Percentiles rank a stretch among this genome's conserved stretches.
Evolutionary conservation across 2,329 filamentous ascomycete genomes (phyloP).

Genomic region (Ilyonectria robusta): DNA sequence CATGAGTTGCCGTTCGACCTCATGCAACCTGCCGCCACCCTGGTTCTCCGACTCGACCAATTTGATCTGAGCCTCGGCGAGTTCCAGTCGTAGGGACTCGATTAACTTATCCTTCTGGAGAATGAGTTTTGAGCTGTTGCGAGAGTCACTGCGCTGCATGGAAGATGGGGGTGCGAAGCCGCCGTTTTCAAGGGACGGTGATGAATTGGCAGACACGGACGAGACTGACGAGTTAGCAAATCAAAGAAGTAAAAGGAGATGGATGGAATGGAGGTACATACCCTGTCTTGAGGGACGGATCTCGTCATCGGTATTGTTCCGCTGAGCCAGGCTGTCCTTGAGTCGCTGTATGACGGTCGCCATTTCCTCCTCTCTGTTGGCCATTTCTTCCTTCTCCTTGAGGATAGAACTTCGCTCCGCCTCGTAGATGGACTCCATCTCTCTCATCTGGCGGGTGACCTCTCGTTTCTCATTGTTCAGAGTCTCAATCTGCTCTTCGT

Average conservation of each 20-base stretch:
- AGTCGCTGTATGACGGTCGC: conserved; percentile 90
- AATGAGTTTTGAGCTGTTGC: conserved; percentile 89
- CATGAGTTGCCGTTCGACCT: conserved; percentile 91
- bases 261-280: conserved; percentile 54
- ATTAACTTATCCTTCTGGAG: conserved; percentile 98
- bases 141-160: conserved; percentile 87
- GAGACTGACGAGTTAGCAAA: conserved; percentile 40
- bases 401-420: conserved; percentile 88
- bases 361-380: conserved; percentile 89
- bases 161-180: conserved; percentile 91
- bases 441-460: conserved; percentile 84
- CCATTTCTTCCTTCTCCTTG: conserved; percentile 92
- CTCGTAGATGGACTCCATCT: conserved; percentile 94
- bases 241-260: neutral
- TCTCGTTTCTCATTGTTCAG: conserved; percentile 90
- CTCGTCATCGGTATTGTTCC: conserved; percentile 73
- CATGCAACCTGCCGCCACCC: conserved; percentile 87
- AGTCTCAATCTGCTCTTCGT: conserved; percentile 84
- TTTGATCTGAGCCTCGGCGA: conserved; percentile 96
- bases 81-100: conserved; percentile 89
- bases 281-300: conserved; percentile 70
- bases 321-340: conserved; percentile 89
- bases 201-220: conserved; percentile 63
- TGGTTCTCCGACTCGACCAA: conserved; percentile 94
- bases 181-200: conserved; percentile 78